These are phyloP conservation scores for Cytospora piceae DNA, from an alignment of 2,329 filamentous ascomycete species.

Conservation along the genomic window DNA sequence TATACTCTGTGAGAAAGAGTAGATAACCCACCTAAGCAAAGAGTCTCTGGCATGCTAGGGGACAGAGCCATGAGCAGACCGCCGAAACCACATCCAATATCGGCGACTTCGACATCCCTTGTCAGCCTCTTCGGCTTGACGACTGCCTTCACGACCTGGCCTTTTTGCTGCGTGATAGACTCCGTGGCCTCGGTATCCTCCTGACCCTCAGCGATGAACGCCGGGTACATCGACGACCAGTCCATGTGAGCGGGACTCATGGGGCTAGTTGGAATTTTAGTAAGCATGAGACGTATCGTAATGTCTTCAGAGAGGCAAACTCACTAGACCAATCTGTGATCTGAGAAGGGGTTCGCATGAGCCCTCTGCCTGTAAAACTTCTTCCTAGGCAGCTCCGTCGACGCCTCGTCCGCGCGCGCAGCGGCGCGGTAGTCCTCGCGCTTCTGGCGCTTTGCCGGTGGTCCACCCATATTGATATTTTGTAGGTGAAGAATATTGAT, in stretches of 20 bases:
- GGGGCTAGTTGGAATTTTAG: slow-evolving; percentile 60
- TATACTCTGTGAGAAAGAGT: not conserved
- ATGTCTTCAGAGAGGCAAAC: slow-evolving; percentile 8
- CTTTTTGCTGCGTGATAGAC: slow-evolving; percentile 19
- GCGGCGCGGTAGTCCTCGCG: slow-evolving; percentile 66
- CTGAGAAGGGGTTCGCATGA: slow-evolving; percentile 97
- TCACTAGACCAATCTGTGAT: slow-evolving; percentile 83
- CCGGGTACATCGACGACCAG: slow-evolving; percentile 84
- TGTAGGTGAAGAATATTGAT: not conserved
- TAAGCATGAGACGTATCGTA: not conserved
- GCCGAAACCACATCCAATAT: slow-evolving; percentile 97
- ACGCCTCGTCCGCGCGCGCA: slow-evolving; percentile 53
- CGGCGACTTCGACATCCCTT: slow-evolving; percentile 85
- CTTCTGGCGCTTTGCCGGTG: slow-evolving; percentile 60
- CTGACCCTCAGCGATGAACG: slow-evolving; percentile 57
- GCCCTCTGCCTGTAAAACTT: slow-evolving; percentile 95
- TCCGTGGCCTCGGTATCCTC: slow-evolving; percentile 32
- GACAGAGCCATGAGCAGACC: slow-evolving; percentile 86
- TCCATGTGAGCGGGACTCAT: slow-evolving; percentile 82
- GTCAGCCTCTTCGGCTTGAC: slow-evolving; percentile 47
- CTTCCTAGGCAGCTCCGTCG: slow-evolving; percentile 79
- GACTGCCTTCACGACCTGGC: slow-evolving; percentile 27
- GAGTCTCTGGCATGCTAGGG: slow-evolving; percentile 76
- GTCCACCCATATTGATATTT: slow-evolving; percentile 12
- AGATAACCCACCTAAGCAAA: slow-evolving; percentile 72